A percentile compares a stretch with the other conserved stretches of the same genome.
These are phyloP conservation scores for Fusarium bactridioides DNA, from an alignment of 2,329 filamentous ascomycete genomes.

Conservation along the genomic window DNA sequence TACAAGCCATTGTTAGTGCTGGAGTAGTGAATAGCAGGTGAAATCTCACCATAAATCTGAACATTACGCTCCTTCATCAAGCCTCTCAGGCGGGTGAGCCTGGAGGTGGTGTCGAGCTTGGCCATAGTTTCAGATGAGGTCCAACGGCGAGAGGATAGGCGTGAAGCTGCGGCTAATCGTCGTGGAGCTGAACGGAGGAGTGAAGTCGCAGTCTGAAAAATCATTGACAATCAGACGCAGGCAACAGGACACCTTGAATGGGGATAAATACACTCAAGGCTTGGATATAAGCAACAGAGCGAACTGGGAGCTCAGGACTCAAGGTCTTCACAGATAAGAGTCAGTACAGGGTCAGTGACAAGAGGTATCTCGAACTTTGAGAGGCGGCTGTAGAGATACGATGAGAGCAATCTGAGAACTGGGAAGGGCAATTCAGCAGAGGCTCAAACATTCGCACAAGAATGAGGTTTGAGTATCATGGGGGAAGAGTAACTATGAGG, in stretches of 20 bases:
- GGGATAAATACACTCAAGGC: slow-evolving; percentile 13
- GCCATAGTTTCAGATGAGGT: slow-evolving; percentile 42
- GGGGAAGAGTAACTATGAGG: not conserved
- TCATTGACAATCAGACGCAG: slow-evolving; percentile 36
- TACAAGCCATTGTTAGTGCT: slow-evolving; percentile 49
- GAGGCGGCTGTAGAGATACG: not conserved
- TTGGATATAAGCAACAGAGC: not conserved
- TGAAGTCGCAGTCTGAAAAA: slow-evolving; percentile 34
- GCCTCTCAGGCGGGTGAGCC: slow-evolving; percentile 77
- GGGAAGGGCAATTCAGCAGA: not conserved
- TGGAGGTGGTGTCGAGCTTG: slow-evolving; percentile 76
- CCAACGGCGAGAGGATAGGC: slow-evolving; percentile 18
- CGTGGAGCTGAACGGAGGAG: slow-evolving; percentile 34
- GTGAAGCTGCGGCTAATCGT: slow-evolving; percentile 13
- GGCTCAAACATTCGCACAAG: not conserved
- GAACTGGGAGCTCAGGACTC: slow-evolving; percentile 1
- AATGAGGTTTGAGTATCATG: not conserved
- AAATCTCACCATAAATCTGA: slow-evolving; percentile 86
- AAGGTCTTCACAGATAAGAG: not conserved
- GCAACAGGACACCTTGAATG: slow-evolving; percentile 15
- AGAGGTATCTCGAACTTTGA: not conserved
- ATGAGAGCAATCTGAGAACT: not conserved
- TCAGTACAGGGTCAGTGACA: not conserved
- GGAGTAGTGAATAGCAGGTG: not conserved
- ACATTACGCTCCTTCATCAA: slow-evolving; percentile 89